Evolutionary conservation across 768 basidiomycete species (phyloP).

Genomic region (Lactarius vividus): DNA sequence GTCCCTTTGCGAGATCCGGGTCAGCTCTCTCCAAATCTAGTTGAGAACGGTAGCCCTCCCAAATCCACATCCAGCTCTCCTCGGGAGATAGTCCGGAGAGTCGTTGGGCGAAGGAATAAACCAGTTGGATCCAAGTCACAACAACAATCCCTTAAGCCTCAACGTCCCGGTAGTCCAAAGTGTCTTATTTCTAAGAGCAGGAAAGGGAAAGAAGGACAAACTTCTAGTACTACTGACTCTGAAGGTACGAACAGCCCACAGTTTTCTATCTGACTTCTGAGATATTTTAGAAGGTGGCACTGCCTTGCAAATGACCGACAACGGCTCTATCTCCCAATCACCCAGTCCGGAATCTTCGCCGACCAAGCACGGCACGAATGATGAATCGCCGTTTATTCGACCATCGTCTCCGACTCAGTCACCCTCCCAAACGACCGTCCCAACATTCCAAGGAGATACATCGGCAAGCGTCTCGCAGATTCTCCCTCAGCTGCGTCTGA

Average conservation of each 20-base stretch:
- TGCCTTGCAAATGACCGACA: neutral
- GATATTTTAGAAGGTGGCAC: conserved; percentile 9
- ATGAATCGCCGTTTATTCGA: conserved; percentile 67
- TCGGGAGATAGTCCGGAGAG: conserved; percentile 32
- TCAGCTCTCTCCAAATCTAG: conserved; percentile 19
- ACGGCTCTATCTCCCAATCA: conserved; percentile 14
- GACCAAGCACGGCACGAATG: conserved; percentile 31
- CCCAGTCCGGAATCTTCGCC: conserved; percentile 11
- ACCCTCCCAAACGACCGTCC: conserved; percentile 45
- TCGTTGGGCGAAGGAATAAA: conserved; percentile 49
- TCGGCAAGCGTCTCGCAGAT: conserved; percentile 51
- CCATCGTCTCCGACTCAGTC: conserved; percentile 63
- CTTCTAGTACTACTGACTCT: conserved; percentile 36
- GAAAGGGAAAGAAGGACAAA: conserved; percentile 49
- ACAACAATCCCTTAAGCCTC: conserved; percentile 21
- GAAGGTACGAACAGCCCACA: conserved; percentile 1
- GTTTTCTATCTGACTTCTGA: neutral
- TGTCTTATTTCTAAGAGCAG: conserved; percentile 57
- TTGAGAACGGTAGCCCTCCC: conserved; percentile 14
- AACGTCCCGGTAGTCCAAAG: conserved; percentile 40
- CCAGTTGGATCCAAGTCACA: conserved; percentile 28
- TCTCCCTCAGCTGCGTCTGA: conserved; percentile 16
- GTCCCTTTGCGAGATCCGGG: neutral
- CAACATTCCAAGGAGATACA: conserved; percentile 61
- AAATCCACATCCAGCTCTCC: conserved; percentile 18